phyloP scores from a whole-genome alignment of 148 eudicot genomes.

The Polygonum maritimum region DNA sequence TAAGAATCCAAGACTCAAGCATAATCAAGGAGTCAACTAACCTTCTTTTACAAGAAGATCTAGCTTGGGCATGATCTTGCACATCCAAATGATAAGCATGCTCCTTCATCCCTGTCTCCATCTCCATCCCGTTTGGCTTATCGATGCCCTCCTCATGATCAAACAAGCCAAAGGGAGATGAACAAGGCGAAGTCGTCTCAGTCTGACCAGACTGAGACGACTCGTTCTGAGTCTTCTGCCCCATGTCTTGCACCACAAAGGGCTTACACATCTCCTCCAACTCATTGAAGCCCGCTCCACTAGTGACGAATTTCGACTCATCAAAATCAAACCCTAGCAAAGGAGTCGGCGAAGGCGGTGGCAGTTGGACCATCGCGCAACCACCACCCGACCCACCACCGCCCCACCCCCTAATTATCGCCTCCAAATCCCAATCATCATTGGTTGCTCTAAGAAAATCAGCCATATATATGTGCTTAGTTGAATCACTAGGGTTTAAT shows the following conservation, averaged over 20 bases:
- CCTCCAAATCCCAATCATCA: slow-evolving; percentile 9
- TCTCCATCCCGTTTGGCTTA: not conserved
- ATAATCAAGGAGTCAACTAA: not conserved
- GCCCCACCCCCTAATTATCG: slow-evolving; percentile 1
- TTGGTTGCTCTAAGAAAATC: not conserved
- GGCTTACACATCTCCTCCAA: slow-evolving; percentile 2
- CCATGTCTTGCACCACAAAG: not conserved
- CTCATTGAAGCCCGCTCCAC: not conserved
- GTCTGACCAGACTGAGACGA: not conserved
- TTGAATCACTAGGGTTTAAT: not conserved
- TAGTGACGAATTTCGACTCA: not conserved
- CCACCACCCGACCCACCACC: not conserved
- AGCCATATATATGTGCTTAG: not conserved
- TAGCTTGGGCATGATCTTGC: not conserved
- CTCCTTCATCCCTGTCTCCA: not conserved
- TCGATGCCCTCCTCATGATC: not conserved
- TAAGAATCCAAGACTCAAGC: not conserved
- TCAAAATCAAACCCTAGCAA: not conserved
- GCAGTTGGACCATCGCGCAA: not conserved
- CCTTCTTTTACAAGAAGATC: not conserved
- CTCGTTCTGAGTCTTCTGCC: not conserved
- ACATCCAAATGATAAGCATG: not conserved
- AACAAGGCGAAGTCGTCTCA: not conserved
- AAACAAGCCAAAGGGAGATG: not conserved
- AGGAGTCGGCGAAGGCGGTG: not conserved